These are phyloP conservation scores for Graphilbum fragrans DNA, from an alignment of 2,329 filamentous ascomycete genomes.

Conservation along the genomic window DNA sequence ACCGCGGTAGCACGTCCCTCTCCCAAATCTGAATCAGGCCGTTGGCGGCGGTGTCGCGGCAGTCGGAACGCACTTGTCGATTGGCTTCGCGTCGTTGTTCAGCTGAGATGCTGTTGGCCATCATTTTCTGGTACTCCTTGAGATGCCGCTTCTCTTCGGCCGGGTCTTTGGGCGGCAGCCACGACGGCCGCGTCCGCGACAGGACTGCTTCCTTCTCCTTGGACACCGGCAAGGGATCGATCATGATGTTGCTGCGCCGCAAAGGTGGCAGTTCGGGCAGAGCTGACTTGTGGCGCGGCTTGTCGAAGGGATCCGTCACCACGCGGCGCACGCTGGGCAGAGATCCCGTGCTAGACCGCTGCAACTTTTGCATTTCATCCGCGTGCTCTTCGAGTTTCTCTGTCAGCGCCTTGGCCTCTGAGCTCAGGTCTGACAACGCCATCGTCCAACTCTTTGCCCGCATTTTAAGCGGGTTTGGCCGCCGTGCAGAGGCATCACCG, in stretches of 20 bases:
- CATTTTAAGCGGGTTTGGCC: conserved; percentile 31
- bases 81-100: conserved; percentile 46
- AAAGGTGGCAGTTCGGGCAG: conserved; percentile 58
- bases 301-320: conserved; percentile 23
- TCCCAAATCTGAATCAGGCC: conserved; percentile 58
- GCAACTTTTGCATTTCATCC: conserved; percentile 39
- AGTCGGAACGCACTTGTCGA: conserved; percentile 36
- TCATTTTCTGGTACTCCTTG: conserved; percentile 76
- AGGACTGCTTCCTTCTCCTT: conserved; percentile 80
- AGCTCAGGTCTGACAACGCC: conserved; percentile 54
- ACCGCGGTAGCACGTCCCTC: conserved; percentile 62
- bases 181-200: conserved; percentile 68
- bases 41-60: conserved; percentile 41
- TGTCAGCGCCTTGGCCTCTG: conserved; percentile 63
- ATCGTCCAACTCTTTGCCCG: conserved; percentile 66
- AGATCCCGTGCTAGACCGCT: conserved; percentile 23
- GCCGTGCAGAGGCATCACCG: conserved; percentile 19
- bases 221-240: conserved; percentile 71
- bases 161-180: conserved; percentile 78
- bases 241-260: conserved; percentile 66
- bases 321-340: conserved; percentile 21
- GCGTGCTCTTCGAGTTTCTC: conserved; percentile 73
- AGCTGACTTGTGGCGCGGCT: conserved; percentile 50
- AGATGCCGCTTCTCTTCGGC: conserved; percentile 85
- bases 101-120: conserved; percentile 49